phyloP scores from a whole-genome alignment of 2,329 filamentous ascomycete species.

The Neonectria ditissima region DNA sequence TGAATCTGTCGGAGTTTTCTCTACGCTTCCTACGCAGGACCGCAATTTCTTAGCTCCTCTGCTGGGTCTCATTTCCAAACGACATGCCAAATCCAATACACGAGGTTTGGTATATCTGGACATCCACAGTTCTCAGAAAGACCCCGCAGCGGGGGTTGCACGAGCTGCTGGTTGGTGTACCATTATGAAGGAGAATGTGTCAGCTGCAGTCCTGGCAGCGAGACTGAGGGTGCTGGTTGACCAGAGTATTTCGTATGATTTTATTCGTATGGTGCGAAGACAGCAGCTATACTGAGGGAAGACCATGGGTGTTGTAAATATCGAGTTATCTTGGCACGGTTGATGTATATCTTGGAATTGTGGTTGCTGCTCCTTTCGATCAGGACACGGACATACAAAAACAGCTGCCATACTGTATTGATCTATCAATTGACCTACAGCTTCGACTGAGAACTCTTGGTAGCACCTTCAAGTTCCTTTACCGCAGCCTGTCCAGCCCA shows the following conservation, averaged over 20 bases:
- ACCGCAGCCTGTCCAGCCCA: constrained; percentile 25
- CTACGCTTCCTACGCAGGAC: constrained; percentile 14
- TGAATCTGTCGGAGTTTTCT: constrained; percentile 19
- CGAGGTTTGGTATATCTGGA: constrained; percentile 21
- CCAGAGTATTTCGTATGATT: constrained; percentile 27
- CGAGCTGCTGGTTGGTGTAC: constrained; percentile 20
- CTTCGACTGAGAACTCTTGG: not conserved
- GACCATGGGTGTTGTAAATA: not conserved
- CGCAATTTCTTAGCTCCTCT: constrained; percentile 19
- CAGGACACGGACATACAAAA: too few relatives aligned
- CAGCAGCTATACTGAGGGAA: constrained; percentile 22
- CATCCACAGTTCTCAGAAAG: constrained; percentile 8
- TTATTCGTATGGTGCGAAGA: constrained; percentile 26
- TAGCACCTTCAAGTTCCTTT: not conserved
- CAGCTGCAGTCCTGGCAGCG: constrained; percentile 19
- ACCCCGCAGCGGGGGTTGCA: constrained; percentile 7
- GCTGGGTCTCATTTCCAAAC: constrained; percentile 13
- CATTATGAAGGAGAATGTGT: constrained; percentile 24
- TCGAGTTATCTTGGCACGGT: not conserved
- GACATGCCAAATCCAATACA: not conserved
- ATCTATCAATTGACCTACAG: too few relatives aligned
- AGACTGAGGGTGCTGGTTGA: constrained; percentile 24
- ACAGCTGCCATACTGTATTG: too few relatives aligned
- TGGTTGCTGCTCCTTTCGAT: too few relatives aligned
- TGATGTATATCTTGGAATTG: not conserved